Percentiles rank a stretch among this genome's conserved stretches.
phyloP scores from a whole-genome alignment of 352 stramenopile species.

The Phytophthora palmivora region DNA sequence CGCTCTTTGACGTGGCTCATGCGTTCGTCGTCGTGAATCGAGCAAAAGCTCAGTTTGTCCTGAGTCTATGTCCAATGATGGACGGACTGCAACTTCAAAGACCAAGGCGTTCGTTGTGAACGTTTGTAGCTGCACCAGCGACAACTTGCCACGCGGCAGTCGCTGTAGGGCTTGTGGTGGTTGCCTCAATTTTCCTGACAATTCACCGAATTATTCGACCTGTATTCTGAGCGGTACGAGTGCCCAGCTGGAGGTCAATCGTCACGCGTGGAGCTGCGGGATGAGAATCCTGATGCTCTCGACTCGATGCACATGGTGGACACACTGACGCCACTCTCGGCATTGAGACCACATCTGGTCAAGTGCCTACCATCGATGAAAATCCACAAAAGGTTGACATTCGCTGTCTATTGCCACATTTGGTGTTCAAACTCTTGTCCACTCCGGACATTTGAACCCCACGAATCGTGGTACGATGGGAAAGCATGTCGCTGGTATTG shows the following conservation, averaged over 20 bases:
- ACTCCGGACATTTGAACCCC: conserved; percentile 11
- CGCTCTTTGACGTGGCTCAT: conserved; percentile 24
- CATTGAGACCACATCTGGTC: conserved; percentile 20
- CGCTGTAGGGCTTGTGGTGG: not conserved
- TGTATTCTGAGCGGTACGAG: conserved; percentile 13
- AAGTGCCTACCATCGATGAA: conserved; percentile 12
- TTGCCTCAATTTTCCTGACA: conserved; percentile 15
- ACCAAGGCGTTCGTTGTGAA: not conserved
- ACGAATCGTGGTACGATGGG: too few relatives aligned
- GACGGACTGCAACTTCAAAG: conserved; percentile 25
- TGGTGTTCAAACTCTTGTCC: conserved; percentile 19
- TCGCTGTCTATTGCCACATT: conserved; percentile 13
- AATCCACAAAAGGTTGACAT: conserved; percentile 30
- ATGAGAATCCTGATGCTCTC: conserved; percentile 19
- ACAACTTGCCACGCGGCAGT: conserved; percentile 9
- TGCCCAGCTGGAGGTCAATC: conserved; percentile 7
- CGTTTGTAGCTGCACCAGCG: conserved; percentile 2
- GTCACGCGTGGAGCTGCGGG: conserved; percentile 6
- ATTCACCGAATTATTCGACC: not conserved
- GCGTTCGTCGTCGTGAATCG: conserved; percentile 21
- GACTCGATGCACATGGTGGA: conserved; percentile 22
- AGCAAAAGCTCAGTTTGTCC: conserved; percentile 7
- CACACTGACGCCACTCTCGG: conserved; percentile 20
- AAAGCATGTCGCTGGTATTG: conserved; percentile 23
- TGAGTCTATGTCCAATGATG: conserved; percentile 1